These are phyloP conservation scores for Otatea glauca DNA, from an alignment of 176 grass and related monocot species.

Conservation along the genomic window DNA sequence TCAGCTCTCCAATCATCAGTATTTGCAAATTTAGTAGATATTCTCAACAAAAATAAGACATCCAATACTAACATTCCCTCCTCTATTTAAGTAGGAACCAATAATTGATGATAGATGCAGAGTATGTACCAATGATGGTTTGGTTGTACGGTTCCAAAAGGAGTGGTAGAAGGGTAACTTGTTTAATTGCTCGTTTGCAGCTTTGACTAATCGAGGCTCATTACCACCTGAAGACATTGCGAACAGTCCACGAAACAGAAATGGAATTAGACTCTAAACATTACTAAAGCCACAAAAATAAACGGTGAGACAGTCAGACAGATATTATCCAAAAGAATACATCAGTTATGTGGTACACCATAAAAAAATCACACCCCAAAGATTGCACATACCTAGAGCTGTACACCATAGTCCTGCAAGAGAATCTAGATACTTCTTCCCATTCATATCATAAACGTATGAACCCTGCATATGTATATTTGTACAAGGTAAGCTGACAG, in stretches of 20 bases:
- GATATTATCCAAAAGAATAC: conserved; percentile 14
- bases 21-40: neutral
- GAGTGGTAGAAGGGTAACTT: conserved; percentile 96
- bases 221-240: conserved; percentile 76
- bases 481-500: neutral
- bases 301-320: neutral
- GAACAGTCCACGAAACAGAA: conserved; percentile 5
- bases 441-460: conserved; percentile 89
- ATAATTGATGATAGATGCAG: conserved; percentile 9
- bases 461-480: conserved; percentile 62
- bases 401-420: conserved; percentile 96
- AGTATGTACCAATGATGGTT: conserved; percentile 73
- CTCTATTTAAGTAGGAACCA: neutral
- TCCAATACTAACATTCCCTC: neutral
- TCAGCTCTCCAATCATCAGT: conserved; percentile 10
- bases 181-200: conserved; percentile 85
- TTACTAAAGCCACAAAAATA: neutral
- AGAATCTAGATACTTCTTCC: conserved; percentile 87
- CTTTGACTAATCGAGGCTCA: conserved; percentile 83
- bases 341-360: neutral
- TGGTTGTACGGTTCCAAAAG: conserved; percentile 97
- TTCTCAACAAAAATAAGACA: conserved; percentile 14
- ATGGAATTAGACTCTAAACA: neutral
- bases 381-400: conserved; percentile 74
- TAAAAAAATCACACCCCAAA: neutral